Evolutionary conservation across 164 flowering plant species (phyloP).

Genomic region (Liquidambar formosana): DNA sequence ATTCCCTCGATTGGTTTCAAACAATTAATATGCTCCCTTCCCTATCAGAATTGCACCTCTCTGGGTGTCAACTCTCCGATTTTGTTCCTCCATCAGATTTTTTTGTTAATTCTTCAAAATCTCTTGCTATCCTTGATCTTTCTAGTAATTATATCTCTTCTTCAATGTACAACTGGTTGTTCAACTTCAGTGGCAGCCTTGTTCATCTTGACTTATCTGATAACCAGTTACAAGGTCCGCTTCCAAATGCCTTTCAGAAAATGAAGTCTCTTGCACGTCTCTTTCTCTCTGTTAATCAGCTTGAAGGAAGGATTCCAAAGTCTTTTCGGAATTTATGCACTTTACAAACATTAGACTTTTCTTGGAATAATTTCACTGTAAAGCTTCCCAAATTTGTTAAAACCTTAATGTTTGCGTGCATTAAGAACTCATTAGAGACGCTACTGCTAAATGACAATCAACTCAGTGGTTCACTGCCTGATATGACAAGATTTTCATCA

Average conservation of each 20-base stretch:
- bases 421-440: not conserved
- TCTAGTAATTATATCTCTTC: not conserved
- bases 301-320: constrained; percentile 16
- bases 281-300: not conserved
- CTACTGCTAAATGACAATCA: constrained; percentile 4
- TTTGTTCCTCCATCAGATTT: not conserved
- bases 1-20: constrained; percentile 10
- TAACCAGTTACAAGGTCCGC: not conserved
- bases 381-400: too few relatives aligned
- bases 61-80: not conserved
- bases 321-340: constrained; percentile 8
- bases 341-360: too few relatives aligned
- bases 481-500: constrained; percentile 13
- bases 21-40: constrained; percentile 15
- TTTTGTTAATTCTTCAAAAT: not conserved
- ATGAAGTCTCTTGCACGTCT: constrained; percentile 12
- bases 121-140: constrained; percentile 9
- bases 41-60: constrained; percentile 1
- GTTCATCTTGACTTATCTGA: not conserved
- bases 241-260: constrained; percentile 18
- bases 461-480: constrained; percentile 21
- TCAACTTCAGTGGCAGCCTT: not conserved
- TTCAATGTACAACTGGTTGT: constrained; percentile 10
- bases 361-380: too few relatives aligned
- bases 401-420: too few relatives aligned